Conservation (phyloP, 129 eudicot genomes). For the Helianthus annuus region DNA sequence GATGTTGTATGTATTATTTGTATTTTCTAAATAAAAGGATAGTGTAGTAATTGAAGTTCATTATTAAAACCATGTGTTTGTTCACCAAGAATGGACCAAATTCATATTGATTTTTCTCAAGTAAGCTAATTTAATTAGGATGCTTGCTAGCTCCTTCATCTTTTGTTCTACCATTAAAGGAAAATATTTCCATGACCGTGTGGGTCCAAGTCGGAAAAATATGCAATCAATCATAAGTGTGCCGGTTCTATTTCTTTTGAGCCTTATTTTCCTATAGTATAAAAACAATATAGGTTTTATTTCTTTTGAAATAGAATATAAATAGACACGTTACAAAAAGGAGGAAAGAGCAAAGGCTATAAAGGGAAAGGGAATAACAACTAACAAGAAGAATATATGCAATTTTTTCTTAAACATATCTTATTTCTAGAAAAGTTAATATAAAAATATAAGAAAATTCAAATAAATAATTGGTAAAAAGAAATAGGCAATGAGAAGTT, state of each 20-base stretch:
- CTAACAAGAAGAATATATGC: slow-evolving; percentile 20
- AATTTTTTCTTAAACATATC: neutral
- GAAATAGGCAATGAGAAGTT: slow-evolving; percentile 19
- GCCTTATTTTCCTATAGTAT: neutral
- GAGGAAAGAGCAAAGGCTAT: slow-evolving; percentile 20
- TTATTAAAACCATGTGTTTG: neutral
- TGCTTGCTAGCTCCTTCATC: neutral
- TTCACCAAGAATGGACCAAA: slow-evolving; percentile 9
- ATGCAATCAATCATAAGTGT: neutral
- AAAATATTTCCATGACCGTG: slow-evolving; percentile 1
- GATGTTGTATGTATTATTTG: neutral
- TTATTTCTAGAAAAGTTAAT: neutral
- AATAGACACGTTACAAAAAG: slow-evolving; percentile 21
- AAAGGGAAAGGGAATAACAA: slow-evolving; percentile 31
- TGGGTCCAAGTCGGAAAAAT: neutral
- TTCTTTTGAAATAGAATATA: neutral
- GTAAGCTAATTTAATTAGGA: neutral
- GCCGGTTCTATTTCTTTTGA: neutral
- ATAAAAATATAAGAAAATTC: neutral
- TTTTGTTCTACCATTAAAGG: neutral
- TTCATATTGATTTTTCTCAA: neutral
- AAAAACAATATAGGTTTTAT: neutral
- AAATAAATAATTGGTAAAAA: slow-evolving; percentile 19
- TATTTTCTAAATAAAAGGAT: neutral
- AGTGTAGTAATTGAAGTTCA: neutral